Conservation (phyloP, 169 alveolate species). For the Miamiensis avidus region DNA sequence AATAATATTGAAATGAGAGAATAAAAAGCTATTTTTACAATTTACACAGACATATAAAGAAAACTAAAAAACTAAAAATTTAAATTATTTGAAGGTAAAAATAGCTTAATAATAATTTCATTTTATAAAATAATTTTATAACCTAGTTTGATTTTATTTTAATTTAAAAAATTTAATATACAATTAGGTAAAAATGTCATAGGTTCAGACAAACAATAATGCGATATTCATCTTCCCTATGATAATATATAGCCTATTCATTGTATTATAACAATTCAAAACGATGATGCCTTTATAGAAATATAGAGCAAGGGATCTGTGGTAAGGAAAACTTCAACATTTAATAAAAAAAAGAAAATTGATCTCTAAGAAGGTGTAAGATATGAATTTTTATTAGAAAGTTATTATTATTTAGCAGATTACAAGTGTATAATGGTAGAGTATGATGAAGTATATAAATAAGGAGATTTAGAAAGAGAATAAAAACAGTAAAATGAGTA, state of each 20-base stretch:
- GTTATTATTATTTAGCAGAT: not conserved
- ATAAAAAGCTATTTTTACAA: not conserved
- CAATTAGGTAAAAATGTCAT: not conserved
- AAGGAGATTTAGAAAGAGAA: not conserved
- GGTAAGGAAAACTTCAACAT: not conserved
- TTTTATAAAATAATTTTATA: no score
- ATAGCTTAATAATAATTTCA: no score
- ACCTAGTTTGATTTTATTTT: not conserved
- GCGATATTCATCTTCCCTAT: not conserved
- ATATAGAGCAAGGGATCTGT: not conserved
- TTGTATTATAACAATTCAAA: not conserved
- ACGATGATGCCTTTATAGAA: not conserved
- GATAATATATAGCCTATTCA: not conserved
- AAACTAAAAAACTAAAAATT: not conserved
- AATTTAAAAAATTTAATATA: no score
- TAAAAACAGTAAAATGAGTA: not conserved
- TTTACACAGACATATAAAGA: not conserved
- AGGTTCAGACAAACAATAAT: not conserved
- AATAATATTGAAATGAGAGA: no score
- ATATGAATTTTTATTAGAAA: not conserved
- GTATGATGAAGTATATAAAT: not conserved
- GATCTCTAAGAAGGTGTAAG: not conserved
- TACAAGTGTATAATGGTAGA: not conserved
- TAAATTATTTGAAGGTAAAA: not conserved
- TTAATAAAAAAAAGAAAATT: no score